Evolutionary conservation across 352 stramenopile species (phyloP).

Genomic region (Hyaloperonospora arabidopsidis): DNA sequence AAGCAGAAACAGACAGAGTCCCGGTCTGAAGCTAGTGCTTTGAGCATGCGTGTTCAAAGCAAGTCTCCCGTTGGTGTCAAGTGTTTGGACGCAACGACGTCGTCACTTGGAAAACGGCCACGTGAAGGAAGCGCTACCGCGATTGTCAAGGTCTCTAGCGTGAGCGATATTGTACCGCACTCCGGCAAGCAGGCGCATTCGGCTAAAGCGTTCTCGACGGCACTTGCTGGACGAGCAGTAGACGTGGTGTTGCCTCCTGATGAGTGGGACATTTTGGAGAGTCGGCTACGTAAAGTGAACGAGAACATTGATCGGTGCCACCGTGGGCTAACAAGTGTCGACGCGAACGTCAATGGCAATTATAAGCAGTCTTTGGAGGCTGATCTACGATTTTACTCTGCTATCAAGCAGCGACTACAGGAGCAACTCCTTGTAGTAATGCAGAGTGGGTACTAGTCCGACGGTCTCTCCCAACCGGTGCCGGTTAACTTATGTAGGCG

Average conservation of each 20-base stretch:
- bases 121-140: constrained; percentile 27
- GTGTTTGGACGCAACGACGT: background rate
- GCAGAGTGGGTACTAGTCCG: constrained; percentile 46
- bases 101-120: constrained; percentile 25
- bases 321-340: constrained; percentile 34
- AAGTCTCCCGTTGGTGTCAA: constrained; percentile 4
- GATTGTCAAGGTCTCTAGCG: constrained; percentile 38
- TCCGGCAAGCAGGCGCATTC: constrained; percentile 38
- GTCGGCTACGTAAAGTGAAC: constrained; percentile 56
- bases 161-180: constrained; percentile 40
- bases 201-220: constrained; percentile 36
- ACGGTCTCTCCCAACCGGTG: too few species aligned
- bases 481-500: too few species aligned
- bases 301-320: constrained; percentile 64
- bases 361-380: constrained; percentile 54
- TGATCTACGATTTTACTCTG: constrained; percentile 60
- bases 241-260: constrained; percentile 48
- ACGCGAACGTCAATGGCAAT: constrained; percentile 40
- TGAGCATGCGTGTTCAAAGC: constrained; percentile 3
- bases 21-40: constrained; percentile 5
- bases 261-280: constrained; percentile 59
- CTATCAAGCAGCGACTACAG: constrained; percentile 68
- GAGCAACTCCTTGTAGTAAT: constrained; percentile 65
- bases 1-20: constrained; percentile 6
- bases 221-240: constrained; percentile 28